Evolutionary conservation across 768 basidiomycete species (phyloP), one percentile per base, ranked within the genome.

Genomic region (Podaxis rugospora): DNA sequence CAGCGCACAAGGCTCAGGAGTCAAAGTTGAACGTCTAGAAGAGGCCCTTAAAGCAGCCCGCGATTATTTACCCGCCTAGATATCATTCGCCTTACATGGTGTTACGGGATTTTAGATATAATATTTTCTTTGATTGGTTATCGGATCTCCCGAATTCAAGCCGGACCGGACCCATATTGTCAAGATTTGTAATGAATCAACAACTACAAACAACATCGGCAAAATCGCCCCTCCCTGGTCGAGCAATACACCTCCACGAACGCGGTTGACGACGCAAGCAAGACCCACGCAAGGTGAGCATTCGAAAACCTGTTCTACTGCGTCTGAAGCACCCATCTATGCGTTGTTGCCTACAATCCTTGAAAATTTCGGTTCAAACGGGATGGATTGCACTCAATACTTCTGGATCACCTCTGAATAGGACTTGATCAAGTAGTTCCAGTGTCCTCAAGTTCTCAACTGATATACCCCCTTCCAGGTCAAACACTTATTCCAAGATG

Each of bases 1-100:
- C 39, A 82, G 84, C 58, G 90, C 90, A 1, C 93, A 95, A 69
- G 97, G 97, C 25, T 86, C 96, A 13, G 97, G 97, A 32, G 74
- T 78, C 2, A 80, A 92, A 63, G 72, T 81, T 0, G 73, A 73
- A 25, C 87, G 83, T 72, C 74, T 93, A 2, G 75, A 80, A 14
- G 91, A 90, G 62, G 95, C 92, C 1, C 66, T 93, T 18, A 69
- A 67, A 58, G 77, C 78, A 23, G 93, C 91, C 3, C 75, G 75
- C 63, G 69, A 75, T 53, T 80, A 79, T 65, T n/a, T 61, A 23
- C 23, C 52, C 10, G 37, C 52, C 21, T 55, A 61, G 27, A 25
- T 46, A 16, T 39, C 13, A 37, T 23, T 27, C 4, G 2, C 14
- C 11, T 5, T 49, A 14, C 4, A n/a, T 18, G n/a, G n/a, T 7